Evolutionary conservation across 2,329 filamentous ascomycete genomes (phyloP).

Genomic region (Penicillium sp.): DNA sequence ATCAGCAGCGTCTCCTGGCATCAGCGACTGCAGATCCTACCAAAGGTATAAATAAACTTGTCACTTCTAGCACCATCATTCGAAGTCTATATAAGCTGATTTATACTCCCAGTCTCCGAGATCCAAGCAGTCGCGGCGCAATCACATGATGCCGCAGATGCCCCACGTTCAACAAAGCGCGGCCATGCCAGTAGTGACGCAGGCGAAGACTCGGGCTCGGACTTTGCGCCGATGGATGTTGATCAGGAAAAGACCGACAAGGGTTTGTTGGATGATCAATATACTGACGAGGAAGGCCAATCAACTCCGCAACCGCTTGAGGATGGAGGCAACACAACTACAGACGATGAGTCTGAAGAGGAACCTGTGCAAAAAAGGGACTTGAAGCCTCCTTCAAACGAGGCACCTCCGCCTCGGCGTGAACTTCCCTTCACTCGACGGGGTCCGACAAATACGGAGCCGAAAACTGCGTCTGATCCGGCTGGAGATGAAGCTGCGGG

Average conservation of each 20-base stretch:
- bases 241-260: slow-evolving; percentile 25
- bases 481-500: slow-evolving; percentile 34
- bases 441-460: slow-evolving; percentile 5
- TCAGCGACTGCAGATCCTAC: slow-evolving; percentile 51
- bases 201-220: slow-evolving; percentile 37
- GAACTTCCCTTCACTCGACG: slow-evolving; percentile 46
- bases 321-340: slow-evolving; percentile 35
- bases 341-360: slow-evolving; percentile 32
- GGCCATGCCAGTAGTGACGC: slow-evolving; percentile 24
- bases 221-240: slow-evolving; percentile 44
- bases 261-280: slow-evolving; percentile 19
- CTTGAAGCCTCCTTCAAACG: neutral
- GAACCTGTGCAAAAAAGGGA: neutral
- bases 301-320: slow-evolving; percentile 40
- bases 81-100: neutral
- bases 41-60: slow-evolving; percentile 34
- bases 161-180: slow-evolving; percentile 32
- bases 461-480: slow-evolving; percentile 10
- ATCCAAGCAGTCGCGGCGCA: slow-evolving; percentile 26
- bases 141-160: slow-evolving; percentile 15
- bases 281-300: slow-evolving; percentile 31
- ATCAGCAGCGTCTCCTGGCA: slow-evolving; percentile 62
- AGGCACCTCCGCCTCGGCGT: slow-evolving; percentile 43
- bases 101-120: slow-evolving; percentile 32
- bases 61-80: too few relatives aligned